Base-by-base conservation (phyloP, 257 asterid species). In the Sherardia arvensis region DNA sequence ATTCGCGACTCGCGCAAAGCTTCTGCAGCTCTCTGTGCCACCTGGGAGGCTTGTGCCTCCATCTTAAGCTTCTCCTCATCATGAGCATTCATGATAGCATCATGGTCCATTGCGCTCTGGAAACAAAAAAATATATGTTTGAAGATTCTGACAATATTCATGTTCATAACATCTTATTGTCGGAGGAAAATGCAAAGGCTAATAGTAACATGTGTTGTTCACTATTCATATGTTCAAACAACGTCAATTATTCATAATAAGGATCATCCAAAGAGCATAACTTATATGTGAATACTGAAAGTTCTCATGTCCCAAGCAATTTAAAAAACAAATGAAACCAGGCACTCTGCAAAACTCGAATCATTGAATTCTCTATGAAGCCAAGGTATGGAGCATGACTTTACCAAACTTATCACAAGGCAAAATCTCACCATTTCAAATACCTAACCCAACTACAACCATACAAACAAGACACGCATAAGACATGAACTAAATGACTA, bases 21-120 rank as follows among this genome's bases (percentile, higher is more conserved):
- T 76, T 92, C 97, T 30, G 99, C 91, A 4, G 99, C 99, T 84
- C 93, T 81, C 70, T 85, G 96, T 59, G 97, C 99, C 58, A 92
- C 96, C 70, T 70, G 78, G 23, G 95, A 83, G 69, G 99, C 99
- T 22, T 87, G 87, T 69, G 83, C 90, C 61, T 92, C 99, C 5
- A 84, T 77, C 77, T 79, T 90, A 55, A 74, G 59, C 79, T 87
- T 92, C 76, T 89, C 96, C 81, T 82, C 96, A 36, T 85, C 95
- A 20, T 92, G 77, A 48, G 96, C 95, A 67, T 87, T 77, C 92
- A 92, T 81, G 69, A 92, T 87, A 21, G 89, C 96, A 53, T 92
- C 99, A 54, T 92, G 99, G 82, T 92, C 83, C 84, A 92, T 72
- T 0, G 96, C 99, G 66, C 99, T 92, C 99, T 92, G 73, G 29